These are phyloP conservation scores for Geotrichum bryndzae DNA, from an alignment of 1,139 yeast species.

Conservation along the genomic window DNA sequence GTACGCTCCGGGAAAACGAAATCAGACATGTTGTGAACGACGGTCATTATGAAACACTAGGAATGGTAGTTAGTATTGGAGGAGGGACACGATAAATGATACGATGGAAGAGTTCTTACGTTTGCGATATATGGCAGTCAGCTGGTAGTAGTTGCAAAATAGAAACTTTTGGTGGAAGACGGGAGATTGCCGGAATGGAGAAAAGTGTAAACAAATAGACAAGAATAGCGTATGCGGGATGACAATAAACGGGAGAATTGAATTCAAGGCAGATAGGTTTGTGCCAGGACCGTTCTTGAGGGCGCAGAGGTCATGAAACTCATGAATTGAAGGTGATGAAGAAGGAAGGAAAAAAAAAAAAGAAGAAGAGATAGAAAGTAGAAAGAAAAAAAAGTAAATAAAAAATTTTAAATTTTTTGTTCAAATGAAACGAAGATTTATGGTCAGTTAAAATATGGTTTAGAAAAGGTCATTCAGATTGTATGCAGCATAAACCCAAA, in stretches of 20 bases:
- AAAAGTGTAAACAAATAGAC: not conserved
- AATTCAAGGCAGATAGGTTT: not conserved
- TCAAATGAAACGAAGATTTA: not conserved
- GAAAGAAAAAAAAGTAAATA: not conserved
- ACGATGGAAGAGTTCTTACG: not conserved
- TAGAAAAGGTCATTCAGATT: too few relatives aligned
- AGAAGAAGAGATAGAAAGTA: not conserved
- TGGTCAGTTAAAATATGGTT: too few relatives aligned
- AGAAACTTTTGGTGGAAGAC: not conserved
- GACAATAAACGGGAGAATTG: not conserved
- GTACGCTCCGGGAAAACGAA: slow-evolving; percentile 14
- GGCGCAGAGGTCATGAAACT: not conserved
- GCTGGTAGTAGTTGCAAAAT: not conserved
- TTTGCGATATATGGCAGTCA: not conserved
- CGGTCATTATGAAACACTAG: slow-evolving; percentile 5
- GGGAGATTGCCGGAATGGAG: not conserved
- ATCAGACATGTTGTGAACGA: slow-evolving; percentile 12
- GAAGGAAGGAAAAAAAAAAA: not conserved
- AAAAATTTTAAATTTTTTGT: not conserved
- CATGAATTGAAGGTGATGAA: not conserved
- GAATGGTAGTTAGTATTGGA: not conserved
- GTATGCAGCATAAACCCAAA: too few relatives aligned
- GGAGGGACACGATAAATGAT: not conserved
- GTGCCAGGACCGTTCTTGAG: not conserved
- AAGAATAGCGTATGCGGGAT: not conserved